Evolutionary conservation across 176 grass and related monocot genomes (phyloP).

Genomic region (Poa pratensis): DNA sequence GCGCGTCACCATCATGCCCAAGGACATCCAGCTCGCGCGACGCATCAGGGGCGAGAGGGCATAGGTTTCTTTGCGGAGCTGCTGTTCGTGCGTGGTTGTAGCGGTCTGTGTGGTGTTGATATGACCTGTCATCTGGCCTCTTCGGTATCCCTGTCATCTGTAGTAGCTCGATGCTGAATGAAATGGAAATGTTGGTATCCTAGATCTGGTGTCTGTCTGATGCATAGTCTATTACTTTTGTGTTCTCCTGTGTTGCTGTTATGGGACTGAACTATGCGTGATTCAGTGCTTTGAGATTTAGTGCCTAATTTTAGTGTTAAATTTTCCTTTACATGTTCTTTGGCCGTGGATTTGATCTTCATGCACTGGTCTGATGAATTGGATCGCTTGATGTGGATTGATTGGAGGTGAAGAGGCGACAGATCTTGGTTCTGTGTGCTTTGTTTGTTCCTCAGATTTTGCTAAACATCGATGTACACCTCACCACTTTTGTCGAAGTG

Average conservation of each 20-base stretch:
- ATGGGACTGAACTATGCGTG: no score
- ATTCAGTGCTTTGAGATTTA: no score
- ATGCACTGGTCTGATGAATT: neutral
- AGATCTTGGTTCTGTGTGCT: conserved; percentile 40
- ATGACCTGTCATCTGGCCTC: neutral
- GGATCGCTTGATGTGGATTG: neutral
- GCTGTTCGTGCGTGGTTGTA: neutral
- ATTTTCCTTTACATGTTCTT: no score
- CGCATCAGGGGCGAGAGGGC: conserved; percentile 53
- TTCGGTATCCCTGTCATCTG: neutral
- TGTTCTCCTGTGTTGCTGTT: neutral
- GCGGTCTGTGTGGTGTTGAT: neutral
- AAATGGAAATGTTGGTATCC: neutral
- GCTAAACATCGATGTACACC: conserved; percentile 52
- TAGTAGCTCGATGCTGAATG: neutral
- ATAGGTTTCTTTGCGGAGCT: neutral
- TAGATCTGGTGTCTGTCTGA: neutral
- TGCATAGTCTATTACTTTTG: no score
- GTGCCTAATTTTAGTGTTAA: no score
- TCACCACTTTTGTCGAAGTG: no score
- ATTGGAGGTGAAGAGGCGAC: conserved; percentile 55
- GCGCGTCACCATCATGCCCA: conserved; percentile 85
- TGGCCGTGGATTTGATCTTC: neutral
- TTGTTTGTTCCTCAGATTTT: conserved; percentile 54
- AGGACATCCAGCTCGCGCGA: conserved; percentile 70